These are phyloP conservation scores for Hanseniaspora pseudoguilliermondii DNA, from an alignment of 805 yeast species.

Conservation along the genomic window DNA sequence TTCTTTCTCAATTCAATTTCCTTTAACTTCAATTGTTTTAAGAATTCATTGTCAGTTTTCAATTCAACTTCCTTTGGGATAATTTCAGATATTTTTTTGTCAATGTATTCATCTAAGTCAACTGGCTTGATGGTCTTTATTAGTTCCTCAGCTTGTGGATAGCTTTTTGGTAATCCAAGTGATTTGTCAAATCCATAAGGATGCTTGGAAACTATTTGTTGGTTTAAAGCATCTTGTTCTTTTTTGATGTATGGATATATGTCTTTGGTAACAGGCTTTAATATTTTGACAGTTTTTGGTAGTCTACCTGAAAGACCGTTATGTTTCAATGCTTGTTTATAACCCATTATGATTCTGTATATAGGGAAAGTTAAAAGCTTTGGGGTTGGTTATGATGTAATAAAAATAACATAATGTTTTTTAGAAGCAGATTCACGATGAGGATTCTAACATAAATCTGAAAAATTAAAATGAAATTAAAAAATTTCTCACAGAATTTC, in stretches of 20 bases:
- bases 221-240: neutral
- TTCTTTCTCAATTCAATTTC: slow-evolving; percentile 48
- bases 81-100: slow-evolving; percentile 40
- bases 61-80: slow-evolving; percentile 19
- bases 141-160: slow-evolving; percentile 27
- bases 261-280: slow-evolving; percentile 50
- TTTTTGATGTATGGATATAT: slow-evolving; percentile 26
- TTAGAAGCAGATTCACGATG: too few species aligned
- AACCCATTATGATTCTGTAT: slow-evolving; percentile 28
- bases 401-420: too few species aligned
- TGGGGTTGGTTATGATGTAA: too few species aligned
- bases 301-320: slow-evolving; percentile 66
- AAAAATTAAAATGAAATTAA: too few species aligned
- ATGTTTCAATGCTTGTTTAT: slow-evolving; percentile 33
- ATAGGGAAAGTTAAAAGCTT: too few species aligned
- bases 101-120: slow-evolving; percentile 49
- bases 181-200: slow-evolving; percentile 25
- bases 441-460: too few species aligned
- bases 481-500: too few species aligned
- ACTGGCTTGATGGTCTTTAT: slow-evolving; percentile 20
- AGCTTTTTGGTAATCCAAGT: slow-evolving; percentile 34
- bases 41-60: slow-evolving; percentile 8
- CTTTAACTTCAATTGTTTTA: neutral
- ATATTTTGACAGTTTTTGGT: slow-evolving; percentile 63
- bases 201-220: slow-evolving; percentile 15